Evolutionary conservation across 495 filamentous ascomycete genomes (phyloP).

Genomic region (Aspergillus nidulans): DNA sequence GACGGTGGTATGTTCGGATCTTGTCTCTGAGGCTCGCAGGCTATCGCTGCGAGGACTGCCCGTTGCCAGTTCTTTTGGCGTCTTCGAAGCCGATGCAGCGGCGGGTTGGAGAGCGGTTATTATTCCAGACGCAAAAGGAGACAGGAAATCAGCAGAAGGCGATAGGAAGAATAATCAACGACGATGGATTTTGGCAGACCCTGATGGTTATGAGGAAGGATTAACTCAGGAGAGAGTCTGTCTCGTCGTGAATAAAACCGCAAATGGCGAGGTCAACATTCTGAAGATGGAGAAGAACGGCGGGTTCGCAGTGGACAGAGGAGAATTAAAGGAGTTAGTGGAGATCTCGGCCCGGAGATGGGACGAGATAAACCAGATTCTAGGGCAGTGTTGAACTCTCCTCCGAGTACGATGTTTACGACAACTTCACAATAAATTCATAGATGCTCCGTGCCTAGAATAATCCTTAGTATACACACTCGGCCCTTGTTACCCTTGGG

Average conservation of each 20-base stretch:
- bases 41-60: constrained; percentile 58
- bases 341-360: constrained; percentile 50
- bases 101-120: constrained; percentile 36
- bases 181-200: constrained; percentile 78
- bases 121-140: constrained; percentile 40
- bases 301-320: constrained; percentile 57
- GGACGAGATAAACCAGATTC: constrained; percentile 46
- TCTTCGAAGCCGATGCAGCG: constrained; percentile 64
- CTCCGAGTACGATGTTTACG: constrained; percentile 2
- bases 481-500: not conserved
- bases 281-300: constrained; percentile 75
- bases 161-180: constrained; percentile 38
- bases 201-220: constrained; percentile 84
- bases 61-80: constrained; percentile 65
- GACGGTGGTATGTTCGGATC: constrained; percentile 67
- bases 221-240: constrained; percentile 70
- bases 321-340: constrained; percentile 52
- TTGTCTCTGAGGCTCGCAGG: constrained; percentile 39
- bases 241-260: constrained; percentile 64
- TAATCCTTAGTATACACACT: constrained; percentile 17
- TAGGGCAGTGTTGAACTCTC: constrained; percentile 33
- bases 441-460: constrained; percentile 25
- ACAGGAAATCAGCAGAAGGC: constrained; percentile 31
- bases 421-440: constrained; percentile 6
- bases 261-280: constrained; percentile 51